Conservation (phyloP, 2,329 filamentous ascomycete genomes). For the Ophioceras dolichostomum region DNA sequence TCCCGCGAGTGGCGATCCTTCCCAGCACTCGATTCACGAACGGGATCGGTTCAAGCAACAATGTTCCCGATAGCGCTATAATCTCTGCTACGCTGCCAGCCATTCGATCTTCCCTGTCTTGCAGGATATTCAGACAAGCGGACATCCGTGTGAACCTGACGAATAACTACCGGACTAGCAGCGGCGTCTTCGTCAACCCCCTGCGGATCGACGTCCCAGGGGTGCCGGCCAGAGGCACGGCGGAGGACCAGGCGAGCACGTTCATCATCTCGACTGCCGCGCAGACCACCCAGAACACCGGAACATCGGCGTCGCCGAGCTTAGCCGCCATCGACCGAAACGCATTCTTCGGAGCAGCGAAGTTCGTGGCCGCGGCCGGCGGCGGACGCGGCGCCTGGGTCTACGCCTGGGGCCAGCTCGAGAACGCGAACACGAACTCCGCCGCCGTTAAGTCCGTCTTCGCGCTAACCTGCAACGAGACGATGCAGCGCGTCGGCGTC, state of each 20-base stretch:
- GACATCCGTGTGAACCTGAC: constrained; percentile 14
- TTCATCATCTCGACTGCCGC: constrained; percentile 7
- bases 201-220: constrained; percentile 11
- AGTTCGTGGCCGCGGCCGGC: constrained; percentile 3
- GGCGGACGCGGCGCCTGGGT: constrained; percentile 13
- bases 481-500: constrained; percentile 9
- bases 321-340: constrained; percentile 3
- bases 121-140: constrained; percentile 10
- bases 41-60: too few relatives aligned
- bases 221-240: constrained; percentile 6
- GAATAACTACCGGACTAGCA: constrained; percentile 6
- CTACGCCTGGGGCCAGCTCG: constrained; percentile 22
- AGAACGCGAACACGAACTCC: constrained; percentile 10
- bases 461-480: constrained; percentile 25
- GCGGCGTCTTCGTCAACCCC: constrained; percentile 7
- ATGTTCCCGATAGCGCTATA: constrained; percentile 7
- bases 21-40: too few relatives aligned
- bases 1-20: constrained; percentile 12
- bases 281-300: background rate
- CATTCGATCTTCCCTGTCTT: constrained; percentile 18
- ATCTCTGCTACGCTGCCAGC: constrained; percentile 16
- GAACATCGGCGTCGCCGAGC: background rate
- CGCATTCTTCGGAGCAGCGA: constrained; percentile 9
- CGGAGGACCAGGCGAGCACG: constrained; percentile 9
- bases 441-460: constrained; percentile 16